Conservation (phyloP, 306 rosid species). For the Casuarina equisetifolia region DNA sequence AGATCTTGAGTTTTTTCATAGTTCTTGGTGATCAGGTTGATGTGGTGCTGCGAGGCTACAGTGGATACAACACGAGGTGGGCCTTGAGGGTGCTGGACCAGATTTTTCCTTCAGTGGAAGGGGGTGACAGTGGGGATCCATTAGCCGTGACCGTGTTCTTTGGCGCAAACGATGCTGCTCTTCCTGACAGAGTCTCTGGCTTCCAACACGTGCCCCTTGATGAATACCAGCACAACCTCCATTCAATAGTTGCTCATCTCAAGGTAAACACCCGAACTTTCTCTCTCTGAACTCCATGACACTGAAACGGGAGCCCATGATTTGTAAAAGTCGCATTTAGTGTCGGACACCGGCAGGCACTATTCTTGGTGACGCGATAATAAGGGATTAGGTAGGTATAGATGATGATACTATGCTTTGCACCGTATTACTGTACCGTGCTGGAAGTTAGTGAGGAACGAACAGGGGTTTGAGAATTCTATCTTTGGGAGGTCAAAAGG, state of each 20-base stretch:
- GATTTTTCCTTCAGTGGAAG: conserved; percentile 47
- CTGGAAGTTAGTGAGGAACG: background rate
- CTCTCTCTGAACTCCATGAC: background rate
- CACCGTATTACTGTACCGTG: background rate
- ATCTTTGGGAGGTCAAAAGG: background rate
- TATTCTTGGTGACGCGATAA: conserved; percentile 17
- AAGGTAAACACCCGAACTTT: conserved; percentile 45
- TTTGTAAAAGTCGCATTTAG: conserved; percentile 2
- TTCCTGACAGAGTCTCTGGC: conserved; percentile 62
- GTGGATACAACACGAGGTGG: conserved; percentile 92
- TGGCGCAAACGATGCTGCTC: conserved; percentile 89
- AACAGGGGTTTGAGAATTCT: background rate
- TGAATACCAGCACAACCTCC: conserved; percentile 71
- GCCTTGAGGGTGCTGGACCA: conserved; percentile 64
- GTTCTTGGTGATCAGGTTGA: conserved; percentile 46
- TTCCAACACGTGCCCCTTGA: conserved; percentile 74
- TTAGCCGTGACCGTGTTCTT: conserved; percentile 72
- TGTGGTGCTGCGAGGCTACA: conserved; percentile 79
- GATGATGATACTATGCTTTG: background rate
- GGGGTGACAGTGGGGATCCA: conserved; percentile 41
- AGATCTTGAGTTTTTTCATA: conserved; percentile 18
- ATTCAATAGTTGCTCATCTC: conserved; percentile 58
- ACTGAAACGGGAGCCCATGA: background rate
- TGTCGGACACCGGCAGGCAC: conserved; percentile 27
- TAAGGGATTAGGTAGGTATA: background rate